These are phyloP conservation scores for Stephania cephalantha DNA, from an alignment of 164 flowering plant genomes.

Conservation along the genomic window DNA sequence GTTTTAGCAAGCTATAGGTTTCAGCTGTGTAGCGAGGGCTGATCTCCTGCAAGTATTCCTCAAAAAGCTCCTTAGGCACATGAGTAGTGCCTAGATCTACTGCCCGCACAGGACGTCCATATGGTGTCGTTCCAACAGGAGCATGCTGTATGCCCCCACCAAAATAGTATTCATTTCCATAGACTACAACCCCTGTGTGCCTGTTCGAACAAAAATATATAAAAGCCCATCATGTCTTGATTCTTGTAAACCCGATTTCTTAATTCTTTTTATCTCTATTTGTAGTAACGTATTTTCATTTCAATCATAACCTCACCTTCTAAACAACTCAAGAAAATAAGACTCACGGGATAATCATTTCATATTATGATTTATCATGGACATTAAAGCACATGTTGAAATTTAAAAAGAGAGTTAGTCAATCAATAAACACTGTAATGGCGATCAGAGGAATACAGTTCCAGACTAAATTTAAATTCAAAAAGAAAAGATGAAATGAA, in stretches of 20 bases:
- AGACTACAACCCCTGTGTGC: conserved; percentile 96
- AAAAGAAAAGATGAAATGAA: no score
- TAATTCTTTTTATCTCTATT: no score
- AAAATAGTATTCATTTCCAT: conserved; percentile 88
- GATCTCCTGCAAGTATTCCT: conserved; percentile 80
- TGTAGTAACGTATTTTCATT: not conserved
- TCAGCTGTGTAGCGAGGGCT: conserved; percentile 86
- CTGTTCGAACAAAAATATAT: conserved; percentile 28
- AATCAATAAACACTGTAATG: no score
- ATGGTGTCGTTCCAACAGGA: conserved; percentile 67
- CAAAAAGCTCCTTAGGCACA: conserved; percentile 85
- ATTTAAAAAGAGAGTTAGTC: no score
- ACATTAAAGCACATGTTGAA: no score
- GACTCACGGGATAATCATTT: not conserved
- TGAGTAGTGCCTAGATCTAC: conserved; percentile 85
- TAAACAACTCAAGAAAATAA: not conserved
- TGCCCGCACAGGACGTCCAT: conserved; percentile 77
- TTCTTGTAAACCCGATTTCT: no score
- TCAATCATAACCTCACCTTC: not conserved
- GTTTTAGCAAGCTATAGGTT: conserved; percentile 72
- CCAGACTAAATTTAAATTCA: no score
- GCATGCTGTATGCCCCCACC: conserved; percentile 86
- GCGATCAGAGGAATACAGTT: no score
- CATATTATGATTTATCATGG: not conserved
- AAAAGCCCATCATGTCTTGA: no score